These are phyloP conservation scores for Penicillium atrosanguineum DNA, from an alignment of 495 filamentous ascomycete genomes.

Conservation along the genomic window DNA sequence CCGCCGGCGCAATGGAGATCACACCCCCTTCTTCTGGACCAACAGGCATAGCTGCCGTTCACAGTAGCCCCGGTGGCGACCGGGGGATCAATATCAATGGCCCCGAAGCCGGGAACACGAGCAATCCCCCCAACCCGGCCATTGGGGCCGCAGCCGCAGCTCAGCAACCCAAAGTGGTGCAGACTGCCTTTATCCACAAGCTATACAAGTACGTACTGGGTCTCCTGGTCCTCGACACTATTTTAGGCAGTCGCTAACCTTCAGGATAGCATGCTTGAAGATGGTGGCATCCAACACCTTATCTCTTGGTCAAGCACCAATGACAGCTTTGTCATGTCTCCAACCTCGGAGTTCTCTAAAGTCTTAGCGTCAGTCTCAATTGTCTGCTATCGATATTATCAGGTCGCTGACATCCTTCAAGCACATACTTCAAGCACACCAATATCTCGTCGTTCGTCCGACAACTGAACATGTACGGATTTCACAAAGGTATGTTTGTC, in stretches of 20 bases:
- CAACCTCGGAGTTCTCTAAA: slow-evolving; percentile 96
- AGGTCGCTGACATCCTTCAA: slow-evolving; percentile 34
- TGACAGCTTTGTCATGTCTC: slow-evolving; percentile 98
- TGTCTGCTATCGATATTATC: not conserved
- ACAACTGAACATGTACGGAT: slow-evolving; percentile 99
- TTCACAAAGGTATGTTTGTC: slow-evolving; percentile 83
- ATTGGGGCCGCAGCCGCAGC: slow-evolving; percentile 75
- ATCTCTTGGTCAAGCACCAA: slow-evolving; percentile 93
- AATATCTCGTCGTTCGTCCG: slow-evolving; percentile 98
- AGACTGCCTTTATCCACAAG: slow-evolving; percentile 99
- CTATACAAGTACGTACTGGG: slow-evolving; percentile 83
- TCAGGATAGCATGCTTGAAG: slow-evolving; percentile 83
- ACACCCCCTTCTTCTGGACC: slow-evolving; percentile 45
- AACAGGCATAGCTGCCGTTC: slow-evolving; percentile 34
- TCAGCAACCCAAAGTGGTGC: slow-evolving; percentile 95
- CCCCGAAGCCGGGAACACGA: slow-evolving; percentile 33
- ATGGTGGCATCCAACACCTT: slow-evolving; percentile 84
- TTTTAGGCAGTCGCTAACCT: slow-evolving; percentile 3
- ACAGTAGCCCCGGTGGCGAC: slow-evolving; percentile 49
- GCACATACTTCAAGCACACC: slow-evolving; percentile 98
- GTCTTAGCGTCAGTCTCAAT: slow-evolving; percentile 77
- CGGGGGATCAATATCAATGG: slow-evolving; percentile 45
- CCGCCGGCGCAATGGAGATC: slow-evolving; percentile 49
- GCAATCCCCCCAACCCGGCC: slow-evolving; percentile 44
- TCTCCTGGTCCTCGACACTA: not conserved